Evolutionary conservation across 257 asterid species (phyloP), one percentile per base, ranked within the genome.

Genomic region (Buddleja alternifolia): DNA sequence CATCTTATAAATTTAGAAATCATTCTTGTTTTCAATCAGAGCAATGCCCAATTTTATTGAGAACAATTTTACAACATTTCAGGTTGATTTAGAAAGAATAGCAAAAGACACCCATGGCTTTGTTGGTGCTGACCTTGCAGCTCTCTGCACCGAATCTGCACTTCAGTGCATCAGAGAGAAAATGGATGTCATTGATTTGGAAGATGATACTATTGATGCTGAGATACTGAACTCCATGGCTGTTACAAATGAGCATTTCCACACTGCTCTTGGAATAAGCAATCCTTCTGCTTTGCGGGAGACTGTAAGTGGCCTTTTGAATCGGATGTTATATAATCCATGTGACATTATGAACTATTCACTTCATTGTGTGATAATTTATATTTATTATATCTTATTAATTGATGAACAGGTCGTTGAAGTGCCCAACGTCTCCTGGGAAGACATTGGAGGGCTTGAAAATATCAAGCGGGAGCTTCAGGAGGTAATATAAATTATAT

Each of bases 61-160:
- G 15, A 19, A 39, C 20, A 58, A 59, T 47, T 32, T 29, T 7
- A 40, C 56, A 32, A 56, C 42, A 15, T 48, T 60, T 72, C 83
- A 84, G 89, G 89, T 84, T 72, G 83, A 84, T 67, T 79, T 84
- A 25, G 89, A 84, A 78, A 76, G 78, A 62, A 79, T 81, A 15
- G 64, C 80, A 3, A 84, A 84, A 65, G 82, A 81, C 60, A 81
- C 83, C 37, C 89, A 81, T 41, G 86, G 85, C 8, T 81, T 76
- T 51, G 89, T 84, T 65, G 86, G 89, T 77, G 89, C 89, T 65
- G 85, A 84, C 75, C 75, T 81, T 10, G 89, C 86, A 16, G 89
- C 89, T 81, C 86, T 84, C 42, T 84, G 89, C 69, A 84, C 86
- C 57, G 89, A 84, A 60, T 83, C 89, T 60, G 89, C 86, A 0